These are phyloP conservation scores for Nicotiana sylvestris DNA, from an alignment of 257 asterid genomes.

Conservation along the genomic window DNA sequence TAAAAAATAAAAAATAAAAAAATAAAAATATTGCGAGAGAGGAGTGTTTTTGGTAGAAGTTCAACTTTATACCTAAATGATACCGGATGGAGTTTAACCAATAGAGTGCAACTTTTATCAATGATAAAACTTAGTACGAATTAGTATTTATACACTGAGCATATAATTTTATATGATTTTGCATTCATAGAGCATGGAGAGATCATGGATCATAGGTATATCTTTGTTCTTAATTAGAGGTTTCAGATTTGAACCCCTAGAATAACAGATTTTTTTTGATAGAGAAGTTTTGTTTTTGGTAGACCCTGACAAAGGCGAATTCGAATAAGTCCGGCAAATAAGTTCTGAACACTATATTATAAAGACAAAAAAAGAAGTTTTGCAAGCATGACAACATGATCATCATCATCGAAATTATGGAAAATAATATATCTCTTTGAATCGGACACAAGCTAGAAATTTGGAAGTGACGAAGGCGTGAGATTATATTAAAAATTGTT, in stretches of 20 bases:
- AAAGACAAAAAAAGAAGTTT: too few relatives aligned
- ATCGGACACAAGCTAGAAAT: background rate
- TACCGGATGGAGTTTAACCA: background rate
- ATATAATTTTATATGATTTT: too few relatives aligned
- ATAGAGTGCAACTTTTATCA: background rate
- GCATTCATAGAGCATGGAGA: too few relatives aligned
- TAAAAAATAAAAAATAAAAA: too few relatives aligned
- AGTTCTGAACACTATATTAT: too few relatives aligned
- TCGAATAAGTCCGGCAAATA: too few relatives aligned
- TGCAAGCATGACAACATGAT: background rate
- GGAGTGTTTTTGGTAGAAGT: background rate
- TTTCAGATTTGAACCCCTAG: too few relatives aligned
- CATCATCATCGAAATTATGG: background rate
- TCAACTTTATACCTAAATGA: background rate
- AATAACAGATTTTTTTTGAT: too few relatives aligned
- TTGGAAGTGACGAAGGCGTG: constrained; percentile 10
- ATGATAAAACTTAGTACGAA: background rate
- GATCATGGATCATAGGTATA: too few relatives aligned
- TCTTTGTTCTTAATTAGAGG: too few relatives aligned
- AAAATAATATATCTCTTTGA: background rate
- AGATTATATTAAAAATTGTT: constrained; percentile 1
- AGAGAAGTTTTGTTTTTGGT: too few relatives aligned
- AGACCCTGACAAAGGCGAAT: too few relatives aligned
- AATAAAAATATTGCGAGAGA: background rate
- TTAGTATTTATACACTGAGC: background rate